Evolutionary conservation across 2,329 filamentous ascomycete genomes (phyloP).

Genomic region (Amesomyces nigricolor): DNA sequence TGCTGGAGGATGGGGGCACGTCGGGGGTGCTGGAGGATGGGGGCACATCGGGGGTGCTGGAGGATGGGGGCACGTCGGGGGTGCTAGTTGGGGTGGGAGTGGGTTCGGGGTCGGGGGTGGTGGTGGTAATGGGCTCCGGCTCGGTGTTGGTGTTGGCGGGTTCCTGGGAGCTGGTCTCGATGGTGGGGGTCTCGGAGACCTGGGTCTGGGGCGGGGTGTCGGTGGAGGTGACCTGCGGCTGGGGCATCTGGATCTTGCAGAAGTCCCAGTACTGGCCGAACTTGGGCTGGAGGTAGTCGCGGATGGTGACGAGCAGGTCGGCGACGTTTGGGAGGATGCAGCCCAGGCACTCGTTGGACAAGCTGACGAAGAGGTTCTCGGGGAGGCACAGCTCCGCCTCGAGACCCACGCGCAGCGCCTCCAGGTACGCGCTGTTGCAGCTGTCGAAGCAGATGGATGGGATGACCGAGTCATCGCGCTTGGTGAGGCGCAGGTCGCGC

Average conservation of each 20-base stretch:
- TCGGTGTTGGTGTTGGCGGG: slow-evolving; percentile 19
- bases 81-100: not conserved
- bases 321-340: slow-evolving; percentile 36
- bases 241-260: slow-evolving; percentile 33
- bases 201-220: slow-evolving; percentile 16
- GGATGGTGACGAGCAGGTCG: slow-evolving; percentile 27
- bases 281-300: slow-evolving; percentile 33
- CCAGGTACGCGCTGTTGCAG: slow-evolving; percentile 47
- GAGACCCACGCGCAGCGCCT: slow-evolving; percentile 46
- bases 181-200: slow-evolving; percentile 6
- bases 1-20: no score
- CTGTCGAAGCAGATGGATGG: slow-evolving; percentile 46
- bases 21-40: not conserved
- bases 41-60: not conserved
- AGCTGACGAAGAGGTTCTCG: slow-evolving; percentile 38
- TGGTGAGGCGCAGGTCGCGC: slow-evolving; percentile 28
- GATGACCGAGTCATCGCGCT: slow-evolving; percentile 36
- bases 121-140: slow-evolving; percentile 15
- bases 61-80: not conserved
- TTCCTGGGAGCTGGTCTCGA: slow-evolving; percentile 18
- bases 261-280: slow-evolving; percentile 44
- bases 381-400: slow-evolving; percentile 40
- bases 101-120: not conserved
- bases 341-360: slow-evolving; percentile 34
- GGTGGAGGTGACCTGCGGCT: slow-evolving; percentile 22